Evolutionary conservation across 2,329 filamentous ascomycete species (phyloP).

Genomic region (Xylaria polymorpha): DNA sequence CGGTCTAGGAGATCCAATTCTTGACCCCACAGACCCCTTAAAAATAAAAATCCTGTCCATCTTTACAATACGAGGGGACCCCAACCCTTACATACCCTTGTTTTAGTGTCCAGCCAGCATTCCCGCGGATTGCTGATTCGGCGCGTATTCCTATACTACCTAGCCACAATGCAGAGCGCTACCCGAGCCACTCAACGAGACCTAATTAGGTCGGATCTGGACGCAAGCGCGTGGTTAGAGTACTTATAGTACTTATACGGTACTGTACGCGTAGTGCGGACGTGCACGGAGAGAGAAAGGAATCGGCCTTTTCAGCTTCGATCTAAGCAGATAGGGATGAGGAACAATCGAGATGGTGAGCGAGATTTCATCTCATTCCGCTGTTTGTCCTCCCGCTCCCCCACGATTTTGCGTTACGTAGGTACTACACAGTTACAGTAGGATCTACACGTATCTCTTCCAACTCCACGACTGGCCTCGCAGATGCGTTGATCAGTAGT

Average conservation of each 20-base stretch:
- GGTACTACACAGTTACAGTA: background rate
- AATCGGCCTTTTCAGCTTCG: background rate
- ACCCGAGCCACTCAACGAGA: background rate
- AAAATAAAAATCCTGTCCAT: background rate
- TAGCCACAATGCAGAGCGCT: background rate
- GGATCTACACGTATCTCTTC: background rate
- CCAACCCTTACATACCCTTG: too few species aligned
- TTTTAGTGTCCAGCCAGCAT: background rate
- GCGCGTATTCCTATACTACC: background rate
- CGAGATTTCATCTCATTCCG: constrained; percentile 5
- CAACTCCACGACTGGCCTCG: background rate
- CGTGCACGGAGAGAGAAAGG: constrained; percentile 1
- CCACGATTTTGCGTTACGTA: background rate
- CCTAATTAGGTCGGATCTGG: background rate
- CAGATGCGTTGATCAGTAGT: constrained; percentile 28
- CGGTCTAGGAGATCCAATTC: background rate
- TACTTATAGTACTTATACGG: background rate
- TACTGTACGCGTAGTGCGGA: background rate
- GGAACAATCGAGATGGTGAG: background rate
- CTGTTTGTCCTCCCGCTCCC: background rate
- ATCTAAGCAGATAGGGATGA: background rate
- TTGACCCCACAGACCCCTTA: constrained; percentile 2
- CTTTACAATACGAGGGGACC: background rate
- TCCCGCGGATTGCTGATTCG: background rate
- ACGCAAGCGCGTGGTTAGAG: background rate